Evolutionary conservation across 2,329 filamentous ascomycete genomes (phyloP).

Genomic region (Sclerotinia subarctica): DNA sequence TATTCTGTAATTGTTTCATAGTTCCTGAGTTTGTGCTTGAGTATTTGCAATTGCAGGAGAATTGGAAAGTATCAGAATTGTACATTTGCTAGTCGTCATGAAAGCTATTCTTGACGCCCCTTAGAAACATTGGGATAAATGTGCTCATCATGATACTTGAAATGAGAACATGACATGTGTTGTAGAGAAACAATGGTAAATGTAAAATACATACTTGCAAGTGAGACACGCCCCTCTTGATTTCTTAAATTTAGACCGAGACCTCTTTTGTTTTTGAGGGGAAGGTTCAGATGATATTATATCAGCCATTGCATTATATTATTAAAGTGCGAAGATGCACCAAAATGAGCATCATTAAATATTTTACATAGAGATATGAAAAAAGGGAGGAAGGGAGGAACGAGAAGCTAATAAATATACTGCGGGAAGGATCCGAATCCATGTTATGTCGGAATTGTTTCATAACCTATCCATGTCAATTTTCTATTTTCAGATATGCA

Average conservation of each 20-base stretch:
- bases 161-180: neutral
- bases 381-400: neutral
- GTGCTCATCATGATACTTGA: slow-evolving; percentile 66
- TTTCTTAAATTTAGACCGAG: slow-evolving; percentile 15
- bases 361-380: neutral
- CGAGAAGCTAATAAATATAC: neutral
- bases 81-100: slow-evolving; percentile 72
- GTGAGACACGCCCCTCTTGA: slow-evolving; percentile 16
- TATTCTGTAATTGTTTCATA: neutral
- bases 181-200: neutral
- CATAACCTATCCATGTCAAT: neutral
- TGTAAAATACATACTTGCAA: slow-evolving; percentile 14
- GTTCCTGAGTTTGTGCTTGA: neutral
- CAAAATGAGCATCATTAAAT: neutral
- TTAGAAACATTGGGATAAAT: slow-evolving; percentile 94
- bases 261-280: neutral
- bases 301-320: slow-evolving; percentile 12
- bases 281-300: neutral
- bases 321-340: neutral
- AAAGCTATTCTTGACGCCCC: slow-evolving; percentile 86
- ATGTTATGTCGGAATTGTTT: neutral
- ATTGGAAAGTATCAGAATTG: slow-evolving; percentile 59
- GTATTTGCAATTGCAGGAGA: slow-evolving; percentile 19
- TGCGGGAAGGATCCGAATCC: too few species aligned
- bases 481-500: slow-evolving; percentile 3